Conservation (phyloP, 31 red algal species). For the Bonnemaisonia californica region DNA sequence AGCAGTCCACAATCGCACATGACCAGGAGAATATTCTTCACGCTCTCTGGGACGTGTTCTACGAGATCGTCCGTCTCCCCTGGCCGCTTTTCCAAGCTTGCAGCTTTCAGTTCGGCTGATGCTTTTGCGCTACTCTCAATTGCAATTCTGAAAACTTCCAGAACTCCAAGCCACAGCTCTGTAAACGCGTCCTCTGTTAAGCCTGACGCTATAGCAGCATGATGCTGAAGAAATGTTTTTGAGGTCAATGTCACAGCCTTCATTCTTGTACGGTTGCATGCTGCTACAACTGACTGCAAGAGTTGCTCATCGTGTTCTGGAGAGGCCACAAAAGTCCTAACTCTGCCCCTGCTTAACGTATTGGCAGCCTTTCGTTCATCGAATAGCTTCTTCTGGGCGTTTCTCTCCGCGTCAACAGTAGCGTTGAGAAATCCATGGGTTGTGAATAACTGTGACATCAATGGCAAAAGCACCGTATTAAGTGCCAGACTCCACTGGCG, state of each 20-base stretch:
- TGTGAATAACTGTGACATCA: constrained; percentile 70
- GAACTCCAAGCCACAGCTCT: constrained; percentile 65
- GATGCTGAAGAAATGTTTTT: constrained; percentile 91
- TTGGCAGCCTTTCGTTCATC: constrained; percentile 43
- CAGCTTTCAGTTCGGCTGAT: constrained; percentile 8
- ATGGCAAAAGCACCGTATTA: constrained; percentile 67
- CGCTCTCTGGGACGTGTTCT: constrained; percentile 86
- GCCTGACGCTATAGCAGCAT: constrained; percentile 53
- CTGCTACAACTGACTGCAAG: constrained; percentile 51
- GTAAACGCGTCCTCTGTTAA: constrained; percentile 60
- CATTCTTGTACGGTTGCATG: constrained; percentile 74
- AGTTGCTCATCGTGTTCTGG: constrained; percentile 73
- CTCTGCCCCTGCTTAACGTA: constrained; percentile 10
- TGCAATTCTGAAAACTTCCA: constrained; percentile 70
- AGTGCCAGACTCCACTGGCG: constrained; percentile 64
- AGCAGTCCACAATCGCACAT: constrained; percentile 85
- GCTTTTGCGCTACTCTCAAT: constrained; percentile 10
- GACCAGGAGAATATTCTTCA: constrained; percentile 94
- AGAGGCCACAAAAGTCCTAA: constrained; percentile 30
- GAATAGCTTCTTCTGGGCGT: constrained; percentile 60
- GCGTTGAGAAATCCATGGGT: constrained; percentile 59
- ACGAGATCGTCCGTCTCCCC: constrained; percentile 63
- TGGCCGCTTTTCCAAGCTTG: constrained; percentile 13
- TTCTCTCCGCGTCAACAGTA: constrained; percentile 63
- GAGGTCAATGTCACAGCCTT: constrained; percentile 60